phyloP scores from a whole-genome alignment of 495 filamentous ascomycete species.

The Podospora sp. region DNA sequence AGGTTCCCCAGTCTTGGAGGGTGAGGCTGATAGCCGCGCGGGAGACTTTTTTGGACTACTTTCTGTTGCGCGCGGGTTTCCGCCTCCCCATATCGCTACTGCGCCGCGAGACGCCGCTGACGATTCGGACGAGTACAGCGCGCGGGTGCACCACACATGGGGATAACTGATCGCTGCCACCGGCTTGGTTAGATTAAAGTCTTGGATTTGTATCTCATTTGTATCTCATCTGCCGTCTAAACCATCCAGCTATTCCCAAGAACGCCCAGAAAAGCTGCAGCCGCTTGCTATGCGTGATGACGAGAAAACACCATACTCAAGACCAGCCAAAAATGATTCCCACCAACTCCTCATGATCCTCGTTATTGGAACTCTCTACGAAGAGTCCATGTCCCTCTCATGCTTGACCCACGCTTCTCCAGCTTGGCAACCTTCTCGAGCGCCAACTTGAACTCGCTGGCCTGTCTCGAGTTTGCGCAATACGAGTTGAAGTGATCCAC shows the following conservation, averaged over 20 bases:
- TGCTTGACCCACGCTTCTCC: constrained; percentile 43
- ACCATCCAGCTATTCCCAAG: neutral
- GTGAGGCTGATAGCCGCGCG: constrained; percentile 11
- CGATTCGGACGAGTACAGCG: no score
- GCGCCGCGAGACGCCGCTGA: neutral
- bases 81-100: neutral
- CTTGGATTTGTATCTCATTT: neutral
- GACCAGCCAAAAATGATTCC: neutral
- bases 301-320: neutral
- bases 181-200: neutral
- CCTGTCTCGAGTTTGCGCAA: constrained; percentile 45
- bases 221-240: neutral
- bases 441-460: constrained; percentile 51
- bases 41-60: neutral
- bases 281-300: neutral
- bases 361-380: constrained; percentile 31
- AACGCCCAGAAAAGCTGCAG: neutral
- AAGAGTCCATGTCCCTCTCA: constrained; percentile 48
- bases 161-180: neutral
- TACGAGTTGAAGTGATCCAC: constrained; percentile 73
- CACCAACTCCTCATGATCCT: neutral
- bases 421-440: constrained; percentile 53
- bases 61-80: neutral
- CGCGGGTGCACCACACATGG: neutral
- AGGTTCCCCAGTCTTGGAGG: neutral